Conservation (phyloP, 2,329 filamentous ascomycete species). For the Fusarium hostae region DNA sequence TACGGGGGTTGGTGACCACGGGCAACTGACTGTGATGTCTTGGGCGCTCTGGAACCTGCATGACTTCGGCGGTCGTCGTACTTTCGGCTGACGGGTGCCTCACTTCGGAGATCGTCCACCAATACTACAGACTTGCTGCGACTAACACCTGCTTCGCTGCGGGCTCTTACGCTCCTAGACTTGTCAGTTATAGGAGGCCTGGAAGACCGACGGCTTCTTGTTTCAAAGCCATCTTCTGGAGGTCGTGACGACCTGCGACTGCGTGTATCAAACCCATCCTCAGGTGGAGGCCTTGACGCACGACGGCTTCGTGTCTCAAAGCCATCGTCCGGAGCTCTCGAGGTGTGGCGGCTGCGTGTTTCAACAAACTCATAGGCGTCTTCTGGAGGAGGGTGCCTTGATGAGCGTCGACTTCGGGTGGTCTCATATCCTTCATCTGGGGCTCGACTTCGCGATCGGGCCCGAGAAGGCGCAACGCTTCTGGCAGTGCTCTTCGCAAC, state of each 20-base stretch:
- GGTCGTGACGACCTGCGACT: slow-evolving; percentile 55
- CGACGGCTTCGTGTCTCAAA: slow-evolving; percentile 34
- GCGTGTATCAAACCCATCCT: slow-evolving; percentile 51
- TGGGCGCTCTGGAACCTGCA: slow-evolving; percentile 51
- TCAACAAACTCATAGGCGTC: slow-evolving; percentile 33
- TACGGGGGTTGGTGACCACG: slow-evolving; percentile 41
- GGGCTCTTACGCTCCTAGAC: slow-evolving; percentile 50
- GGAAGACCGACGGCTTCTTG: slow-evolving; percentile 54
- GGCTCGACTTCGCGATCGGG: slow-evolving; percentile 45
- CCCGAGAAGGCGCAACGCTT: slow-evolving; percentile 37
- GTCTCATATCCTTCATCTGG: slow-evolving; percentile 50
- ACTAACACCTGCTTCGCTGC: slow-evolving; percentile 51
- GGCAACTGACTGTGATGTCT: slow-evolving; percentile 39
- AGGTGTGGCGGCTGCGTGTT: slow-evolving; percentile 38
- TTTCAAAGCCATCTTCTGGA: slow-evolving; percentile 49
- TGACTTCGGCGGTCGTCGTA: slow-evolving; percentile 57
- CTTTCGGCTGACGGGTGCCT: slow-evolving; percentile 37
- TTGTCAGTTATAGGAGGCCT: slow-evolving; percentile 47
- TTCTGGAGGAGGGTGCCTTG: slow-evolving; percentile 48
- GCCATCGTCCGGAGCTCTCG: slow-evolving; percentile 26
- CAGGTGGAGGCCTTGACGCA: slow-evolving; percentile 26
- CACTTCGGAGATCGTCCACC: slow-evolving; percentile 58
- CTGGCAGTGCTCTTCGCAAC: slow-evolving; percentile 36
- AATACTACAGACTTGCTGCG: slow-evolving; percentile 47
- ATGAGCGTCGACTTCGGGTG: slow-evolving; percentile 53